Evolutionary conservation across 441 rosid genomes (phyloP), one percentile per base, ranked within the genome.

Genomic region (Gossypium trilobum): DNA sequence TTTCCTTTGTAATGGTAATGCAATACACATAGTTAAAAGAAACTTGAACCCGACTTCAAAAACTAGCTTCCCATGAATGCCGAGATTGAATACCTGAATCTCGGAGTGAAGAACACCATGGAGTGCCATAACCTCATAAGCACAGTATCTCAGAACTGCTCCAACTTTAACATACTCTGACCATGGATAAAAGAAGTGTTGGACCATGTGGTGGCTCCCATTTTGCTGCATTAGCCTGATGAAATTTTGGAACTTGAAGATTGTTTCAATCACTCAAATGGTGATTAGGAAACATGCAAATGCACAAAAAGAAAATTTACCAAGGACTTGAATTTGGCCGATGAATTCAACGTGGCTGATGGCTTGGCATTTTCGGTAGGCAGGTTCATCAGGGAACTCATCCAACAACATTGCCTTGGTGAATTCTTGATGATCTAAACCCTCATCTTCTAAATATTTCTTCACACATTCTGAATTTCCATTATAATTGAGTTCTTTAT

Each of bases 161-260:
- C 88, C 93, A 19, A 85, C 93, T 77, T 84, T 87, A 59, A 87
- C 91, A 42, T 87, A 87, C 76, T 86, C 87, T 5, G 88, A 73
- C 94, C 94, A 89, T 55, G 94, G 90, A 74, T 87, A 86, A 71
- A 83, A 83, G 80, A 86, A 87, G 79, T 81, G 87, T 11, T 71
- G 55, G 70, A 86, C 91, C 91, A 46, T 89, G 90, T 10, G 91
- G 89, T 4, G 90, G 89, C 80, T 87, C 90, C 94, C 91, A 87
- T 76, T 82, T 87, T 1, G 90, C 91, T 0, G 91, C 77, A 55
- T 67, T 67, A 63, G 90, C 91, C 89, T 87, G 68, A 62, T 50
- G 14, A 73, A 27, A 27, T 27, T 73, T 54, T 2, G 16, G 31
- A 23, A 11, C 62, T 11, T n/a, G 33, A 70, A 6, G 36, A 51